Conservation (phyloP, 495 filamentous ascomycete genomes). For the Aspergillus wentii region DNA sequence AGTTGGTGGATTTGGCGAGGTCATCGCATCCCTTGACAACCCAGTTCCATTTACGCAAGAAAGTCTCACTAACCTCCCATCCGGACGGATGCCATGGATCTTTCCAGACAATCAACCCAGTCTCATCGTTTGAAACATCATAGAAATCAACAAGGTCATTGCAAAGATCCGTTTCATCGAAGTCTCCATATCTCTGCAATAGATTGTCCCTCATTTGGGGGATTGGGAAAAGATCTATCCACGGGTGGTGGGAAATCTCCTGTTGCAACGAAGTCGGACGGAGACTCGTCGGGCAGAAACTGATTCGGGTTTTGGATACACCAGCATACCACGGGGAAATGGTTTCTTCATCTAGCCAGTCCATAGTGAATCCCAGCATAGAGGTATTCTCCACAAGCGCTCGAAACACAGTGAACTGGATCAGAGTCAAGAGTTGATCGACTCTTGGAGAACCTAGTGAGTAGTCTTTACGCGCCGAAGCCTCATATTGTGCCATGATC, state of each 20-base stretch:
- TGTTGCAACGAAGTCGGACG: conserved; percentile 33
- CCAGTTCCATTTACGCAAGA: conserved; percentile 25
- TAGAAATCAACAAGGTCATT: conserved; percentile 25
- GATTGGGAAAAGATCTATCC: conserved; percentile 25
- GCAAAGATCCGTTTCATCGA: conserved; percentile 31
- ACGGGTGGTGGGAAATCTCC: conserved; percentile 27
- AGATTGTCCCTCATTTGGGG: conserved; percentile 29
- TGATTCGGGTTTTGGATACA: too few species aligned
- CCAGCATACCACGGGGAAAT: too few species aligned
- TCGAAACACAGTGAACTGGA: conserved; percentile 10
- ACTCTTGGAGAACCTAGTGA: conserved; percentile 1
- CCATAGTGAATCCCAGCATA: conserved; percentile 7
- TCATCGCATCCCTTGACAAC: conserved; percentile 17
- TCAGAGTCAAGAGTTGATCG: conserved; percentile 10
- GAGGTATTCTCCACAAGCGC: conserved; percentile 12
- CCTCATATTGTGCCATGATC: too few species aligned
- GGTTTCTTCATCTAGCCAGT: conserved; percentile 2
- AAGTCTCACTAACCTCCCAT: conserved; percentile 30
- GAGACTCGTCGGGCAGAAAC: too few species aligned
- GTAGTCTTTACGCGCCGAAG: conserved; percentile 1
- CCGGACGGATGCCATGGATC: conserved; percentile 19
- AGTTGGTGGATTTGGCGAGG: conserved; percentile 17
- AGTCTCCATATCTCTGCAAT: conserved; percentile 16
- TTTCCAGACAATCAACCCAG: conserved; percentile 28
- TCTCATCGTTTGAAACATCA: conserved; percentile 21